Conservation (phyloP, 768 basidiomycete species). For the Amanita muscaria region DNA sequence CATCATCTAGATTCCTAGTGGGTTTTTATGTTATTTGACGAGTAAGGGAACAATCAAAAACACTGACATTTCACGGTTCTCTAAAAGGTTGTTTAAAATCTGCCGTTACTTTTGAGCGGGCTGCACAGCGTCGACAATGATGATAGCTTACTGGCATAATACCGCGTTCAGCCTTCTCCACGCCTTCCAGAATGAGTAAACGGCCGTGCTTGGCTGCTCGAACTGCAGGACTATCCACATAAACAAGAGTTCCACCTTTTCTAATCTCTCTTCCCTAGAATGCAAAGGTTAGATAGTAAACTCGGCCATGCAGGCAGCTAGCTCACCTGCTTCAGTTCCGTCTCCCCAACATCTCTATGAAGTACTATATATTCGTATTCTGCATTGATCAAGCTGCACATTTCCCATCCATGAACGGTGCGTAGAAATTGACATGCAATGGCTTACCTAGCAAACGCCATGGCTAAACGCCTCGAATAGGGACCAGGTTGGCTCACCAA, state of each 20-base stretch:
- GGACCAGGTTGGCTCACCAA: constrained; percentile 60
- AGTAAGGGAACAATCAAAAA: neutral
- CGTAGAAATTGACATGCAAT: neutral
- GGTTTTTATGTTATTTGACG: neutral
- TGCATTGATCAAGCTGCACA: constrained; percentile 44
- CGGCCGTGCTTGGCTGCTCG: constrained; percentile 59
- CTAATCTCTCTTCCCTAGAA: constrained; percentile 51
- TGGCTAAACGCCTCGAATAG: constrained; percentile 50
- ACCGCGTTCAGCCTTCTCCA: constrained; percentile 65
- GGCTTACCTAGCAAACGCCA: constrained; percentile 53
- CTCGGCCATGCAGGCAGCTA: neutral
- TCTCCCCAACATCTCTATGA: constrained; percentile 64
- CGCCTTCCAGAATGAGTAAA: constrained; percentile 57
- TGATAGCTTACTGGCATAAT: constrained; percentile 52
- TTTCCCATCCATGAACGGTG: neutral
- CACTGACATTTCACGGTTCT: constrained; percentile 63
- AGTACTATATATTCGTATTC: constrained; percentile 64
- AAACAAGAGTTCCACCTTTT: constrained; percentile 51
- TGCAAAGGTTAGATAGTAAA: neutral
- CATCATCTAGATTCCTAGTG: constrained; percentile 59
- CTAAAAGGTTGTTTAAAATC: constrained; percentile 59
- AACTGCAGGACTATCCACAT: constrained; percentile 60
- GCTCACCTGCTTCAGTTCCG: constrained; percentile 55
- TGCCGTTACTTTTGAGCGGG: constrained; percentile 9
- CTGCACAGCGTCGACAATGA: neutral